Conservation (phyloP, 306 rosid genomes). For the Cicer chorassanicum region DNA sequence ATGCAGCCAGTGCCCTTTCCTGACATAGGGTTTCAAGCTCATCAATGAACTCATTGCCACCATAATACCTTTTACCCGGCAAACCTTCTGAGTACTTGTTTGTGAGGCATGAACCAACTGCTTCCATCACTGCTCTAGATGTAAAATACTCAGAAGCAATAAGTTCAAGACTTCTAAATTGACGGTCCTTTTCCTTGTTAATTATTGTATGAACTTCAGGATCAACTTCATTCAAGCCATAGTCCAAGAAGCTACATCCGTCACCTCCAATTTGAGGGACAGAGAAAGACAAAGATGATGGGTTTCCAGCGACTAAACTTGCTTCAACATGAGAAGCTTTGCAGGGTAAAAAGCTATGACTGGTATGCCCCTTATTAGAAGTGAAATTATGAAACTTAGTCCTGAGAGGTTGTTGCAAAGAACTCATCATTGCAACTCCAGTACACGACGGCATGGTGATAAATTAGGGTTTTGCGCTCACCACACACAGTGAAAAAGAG, state of each 20-base stretch:
- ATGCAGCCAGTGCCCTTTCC: constrained; percentile 85
- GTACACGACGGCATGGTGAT: constrained; percentile 37
- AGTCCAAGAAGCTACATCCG: constrained; percentile 65
- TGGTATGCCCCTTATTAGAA: constrained; percentile 43
- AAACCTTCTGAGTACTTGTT: constrained; percentile 96
- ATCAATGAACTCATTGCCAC: constrained; percentile 93
- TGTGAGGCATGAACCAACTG: constrained; percentile 96
- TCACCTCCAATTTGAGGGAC: constrained; percentile 66
- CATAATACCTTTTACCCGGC: constrained; percentile 98
- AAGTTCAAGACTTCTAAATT: constrained; percentile 91
- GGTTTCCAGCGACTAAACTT: constrained; percentile 60
- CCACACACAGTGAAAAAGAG: no score
- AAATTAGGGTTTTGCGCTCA: not conserved
- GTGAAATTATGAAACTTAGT: constrained; percentile 51
- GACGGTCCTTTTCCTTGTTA: constrained; percentile 76
- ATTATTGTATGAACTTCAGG: constrained; percentile 77
- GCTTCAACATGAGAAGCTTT: constrained; percentile 58
- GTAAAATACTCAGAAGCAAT: constrained; percentile 97
- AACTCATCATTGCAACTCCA: constrained; percentile 67
- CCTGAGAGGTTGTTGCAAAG: constrained; percentile 64
- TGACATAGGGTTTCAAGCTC: constrained; percentile 91
- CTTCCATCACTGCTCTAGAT: constrained; percentile 96
- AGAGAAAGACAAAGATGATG: constrained; percentile 52
- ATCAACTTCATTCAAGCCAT: constrained; percentile 79
- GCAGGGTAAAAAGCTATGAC: constrained; percentile 47